Percentiles rank a stretch among this genome's conserved stretches.
Conservation (phyloP, 2,329 filamentous ascomycete species). For the Plectosphaerella sp. region DNA sequence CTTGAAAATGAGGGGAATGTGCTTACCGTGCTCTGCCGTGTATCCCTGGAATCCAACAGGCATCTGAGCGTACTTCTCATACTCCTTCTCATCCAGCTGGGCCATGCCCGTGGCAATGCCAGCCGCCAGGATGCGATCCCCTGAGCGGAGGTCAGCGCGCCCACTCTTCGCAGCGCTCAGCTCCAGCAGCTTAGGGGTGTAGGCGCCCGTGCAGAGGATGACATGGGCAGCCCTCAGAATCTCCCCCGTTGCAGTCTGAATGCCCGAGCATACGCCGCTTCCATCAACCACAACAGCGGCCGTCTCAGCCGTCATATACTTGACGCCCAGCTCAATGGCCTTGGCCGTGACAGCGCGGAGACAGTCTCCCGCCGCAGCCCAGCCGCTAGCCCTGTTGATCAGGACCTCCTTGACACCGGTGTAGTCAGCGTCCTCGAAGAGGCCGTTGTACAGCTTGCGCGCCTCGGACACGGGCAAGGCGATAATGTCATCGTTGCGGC, state of each 20-base stretch:
- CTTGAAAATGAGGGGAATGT: slow-evolving; percentile 18
- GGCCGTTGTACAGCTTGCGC: slow-evolving; percentile 39
- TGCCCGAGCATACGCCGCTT: slow-evolving; percentile 40
- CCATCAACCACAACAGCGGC: slow-evolving; percentile 31
- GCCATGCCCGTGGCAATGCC: slow-evolving; percentile 57
- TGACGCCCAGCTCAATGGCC: slow-evolving; percentile 43
- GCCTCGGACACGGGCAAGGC: slow-evolving; percentile 43
- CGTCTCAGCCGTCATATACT: slow-evolving; percentile 43
- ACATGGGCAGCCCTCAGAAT: slow-evolving; percentile 43
- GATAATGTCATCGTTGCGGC: slow-evolving; percentile 23
- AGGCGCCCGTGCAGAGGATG: slow-evolving; percentile 53
- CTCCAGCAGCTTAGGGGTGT: slow-evolving; percentile 51
- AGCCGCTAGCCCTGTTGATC: slow-evolving; percentile 50
- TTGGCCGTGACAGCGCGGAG: slow-evolving; percentile 41
- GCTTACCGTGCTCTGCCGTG: slow-evolving; percentile 25
- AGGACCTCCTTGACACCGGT: slow-evolving; percentile 46
- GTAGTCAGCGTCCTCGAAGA: slow-evolving; percentile 51
- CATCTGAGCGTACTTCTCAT: slow-evolving; percentile 39
- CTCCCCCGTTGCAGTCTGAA: slow-evolving; percentile 39
- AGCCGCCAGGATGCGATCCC: slow-evolving; percentile 50
- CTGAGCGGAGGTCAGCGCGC: slow-evolving; percentile 42
- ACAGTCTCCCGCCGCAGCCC: slow-evolving; percentile 51
- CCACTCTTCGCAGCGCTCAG: slow-evolving; percentile 44
- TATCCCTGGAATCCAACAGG: slow-evolving; percentile 43
- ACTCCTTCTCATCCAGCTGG: slow-evolving; percentile 42